phyloP scores from a whole-genome alignment of 805 yeast genomes.

The Limtongozyma cylindracea region DNA sequence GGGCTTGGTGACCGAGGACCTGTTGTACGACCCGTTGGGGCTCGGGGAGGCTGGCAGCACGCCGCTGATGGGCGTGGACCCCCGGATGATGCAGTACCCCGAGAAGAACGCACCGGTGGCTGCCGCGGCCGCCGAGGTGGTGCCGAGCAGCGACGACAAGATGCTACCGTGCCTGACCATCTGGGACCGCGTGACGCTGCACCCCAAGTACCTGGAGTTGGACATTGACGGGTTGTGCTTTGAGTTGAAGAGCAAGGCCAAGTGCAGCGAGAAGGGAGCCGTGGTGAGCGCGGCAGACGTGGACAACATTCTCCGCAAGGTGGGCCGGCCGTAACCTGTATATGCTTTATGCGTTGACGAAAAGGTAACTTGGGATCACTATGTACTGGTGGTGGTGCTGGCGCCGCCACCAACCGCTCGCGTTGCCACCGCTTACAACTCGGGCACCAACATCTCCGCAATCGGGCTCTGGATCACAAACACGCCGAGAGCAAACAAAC shows the following conservation, averaged over 20 bases:
- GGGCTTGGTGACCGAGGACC: slow-evolving; percentile 2
- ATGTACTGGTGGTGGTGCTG: no score
- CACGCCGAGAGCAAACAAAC: slow-evolving; percentile 46
- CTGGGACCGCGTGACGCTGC: slow-evolving; percentile 90
- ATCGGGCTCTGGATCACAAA: slow-evolving; percentile 54
- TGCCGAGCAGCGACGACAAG: no score
- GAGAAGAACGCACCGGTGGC: no score
- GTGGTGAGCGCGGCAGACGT: slow-evolving; percentile 69
- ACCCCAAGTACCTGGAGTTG: slow-evolving; percentile 79
- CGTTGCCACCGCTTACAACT: slow-evolving; percentile 20
- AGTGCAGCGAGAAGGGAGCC: slow-evolving; percentile 83
- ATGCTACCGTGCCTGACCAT: slow-evolving; percentile 82
- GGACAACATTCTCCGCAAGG: slow-evolving; percentile 17
- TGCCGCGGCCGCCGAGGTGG: slow-evolving; percentile 13
- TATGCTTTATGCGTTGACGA: no score
- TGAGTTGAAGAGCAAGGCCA: slow-evolving; percentile 80
- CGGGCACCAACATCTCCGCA: slow-evolving; percentile 68
- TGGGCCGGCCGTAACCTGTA: no score
- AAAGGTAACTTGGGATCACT: no score
- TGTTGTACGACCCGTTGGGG: slow-evolving; percentile 2
- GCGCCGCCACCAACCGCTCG: no score
- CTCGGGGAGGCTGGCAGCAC: no score
- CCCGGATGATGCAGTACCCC: no score
- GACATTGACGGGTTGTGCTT: slow-evolving; percentile 86
- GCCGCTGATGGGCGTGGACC: no score